Conservation (phyloP, 345 rosid genomes). For the Citropsis articulata region DNA sequence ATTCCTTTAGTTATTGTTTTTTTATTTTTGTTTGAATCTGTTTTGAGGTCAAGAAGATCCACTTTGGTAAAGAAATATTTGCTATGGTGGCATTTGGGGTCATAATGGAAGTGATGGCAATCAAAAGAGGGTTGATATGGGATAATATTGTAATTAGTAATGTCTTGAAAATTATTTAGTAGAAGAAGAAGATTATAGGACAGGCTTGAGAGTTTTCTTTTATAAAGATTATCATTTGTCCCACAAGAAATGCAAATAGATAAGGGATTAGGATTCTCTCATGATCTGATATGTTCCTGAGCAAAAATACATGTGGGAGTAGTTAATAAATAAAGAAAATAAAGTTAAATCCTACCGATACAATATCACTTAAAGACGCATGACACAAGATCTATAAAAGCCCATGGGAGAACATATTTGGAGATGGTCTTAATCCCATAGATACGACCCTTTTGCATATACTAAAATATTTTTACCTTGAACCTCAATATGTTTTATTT, state of each 20-base stretch:
- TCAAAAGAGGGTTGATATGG: not conserved
- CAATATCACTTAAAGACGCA: too few relatives aligned
- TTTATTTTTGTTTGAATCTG: not conserved
- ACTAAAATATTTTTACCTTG: not conserved
- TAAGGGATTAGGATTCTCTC: too few relatives aligned
- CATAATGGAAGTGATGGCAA: not conserved
- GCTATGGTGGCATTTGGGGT: not conserved
- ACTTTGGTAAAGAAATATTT: not conserved
- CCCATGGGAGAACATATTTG: too few relatives aligned
- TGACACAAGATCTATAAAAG: too few relatives aligned
- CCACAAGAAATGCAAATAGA: not conserved
- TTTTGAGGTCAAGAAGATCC: not conserved
- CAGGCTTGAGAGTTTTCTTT: not conserved
- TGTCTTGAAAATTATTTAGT: not conserved
- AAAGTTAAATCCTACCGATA: too few relatives aligned
- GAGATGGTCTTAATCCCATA: too few relatives aligned
- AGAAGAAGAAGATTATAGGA: not conserved
- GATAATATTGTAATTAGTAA: not conserved
- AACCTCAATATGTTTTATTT: not conserved
- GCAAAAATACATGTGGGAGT: too few relatives aligned
- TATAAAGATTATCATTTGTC: not conserved
- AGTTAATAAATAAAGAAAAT: too few relatives aligned
- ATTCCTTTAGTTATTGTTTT: not conserved
- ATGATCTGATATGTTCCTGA: too few relatives aligned
- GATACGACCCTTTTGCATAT: not conserved